Base-by-base conservation (phyloP, 1,284 basidiomycete species). In the Boletus mariae region DNA sequence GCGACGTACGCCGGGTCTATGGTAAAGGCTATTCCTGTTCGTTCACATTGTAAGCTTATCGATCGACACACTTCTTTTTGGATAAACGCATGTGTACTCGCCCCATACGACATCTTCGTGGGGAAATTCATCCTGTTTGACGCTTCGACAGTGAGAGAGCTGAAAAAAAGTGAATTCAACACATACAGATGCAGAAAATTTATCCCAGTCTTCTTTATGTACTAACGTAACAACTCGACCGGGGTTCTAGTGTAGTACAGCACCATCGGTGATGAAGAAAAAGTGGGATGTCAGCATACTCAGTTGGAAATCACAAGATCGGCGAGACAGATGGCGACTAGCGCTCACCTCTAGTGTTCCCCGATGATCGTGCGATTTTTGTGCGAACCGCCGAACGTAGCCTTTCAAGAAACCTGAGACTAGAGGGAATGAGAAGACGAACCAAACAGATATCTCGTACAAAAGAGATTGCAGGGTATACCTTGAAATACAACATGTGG, bases 211-310 rank as follows among this genome's bases (percentile, higher is more conserved):
- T 66, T 85, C 81, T 54, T 89, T 86, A 62, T 89, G 86, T n/a
- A 94, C 77, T 4, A 95, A 74, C 2, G 92, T 95, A 5, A 93
- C 92, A 2, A 93, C 92, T n/a, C 92, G 75, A 4, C 92, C 92
- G 5, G 90, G 90, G 52, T 74, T 80, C 85, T 90, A 62, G 6
- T 12, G 13, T 35, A 23, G 32, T 25, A 7, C 15, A 11, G 25
- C 29, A 20, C 32, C 15, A 45, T 26, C n/a, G 11, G 11, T 23
- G 8, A 25, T 13, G 5, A 4, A 20, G 11, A 12, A 20, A 41
- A 12, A 20, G 8, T 10, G 10, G n/a, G 4, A 44, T 17, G 15
- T 53, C 45, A 49, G 35, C 17, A 23, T 34, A 23, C 29, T 25
- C 13, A 15, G 25, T 37, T 29, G 11, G n/a, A 10, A 38, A 38